Evolutionary conservation across 805 yeast species (phyloP).

Genomic region (Metschnikowia reukaufii): DNA sequence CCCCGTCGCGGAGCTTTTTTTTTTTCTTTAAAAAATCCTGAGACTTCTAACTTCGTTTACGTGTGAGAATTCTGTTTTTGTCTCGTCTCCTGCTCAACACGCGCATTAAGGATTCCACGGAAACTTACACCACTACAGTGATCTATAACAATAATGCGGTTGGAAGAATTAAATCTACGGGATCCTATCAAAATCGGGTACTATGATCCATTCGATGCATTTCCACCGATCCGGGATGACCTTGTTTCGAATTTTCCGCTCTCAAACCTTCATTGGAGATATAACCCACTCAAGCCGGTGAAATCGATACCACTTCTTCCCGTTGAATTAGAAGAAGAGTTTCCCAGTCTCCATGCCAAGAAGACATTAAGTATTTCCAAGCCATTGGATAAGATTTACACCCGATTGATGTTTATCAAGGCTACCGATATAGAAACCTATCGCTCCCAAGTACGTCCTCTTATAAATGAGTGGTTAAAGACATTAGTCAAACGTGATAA

Average conservation of each 20-base stretch:
- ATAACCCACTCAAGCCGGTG: slow-evolving; percentile 48
- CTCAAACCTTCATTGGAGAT: slow-evolving; percentile 70
- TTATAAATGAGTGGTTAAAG: slow-evolving; percentile 77
- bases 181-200: slow-evolving; percentile 48
- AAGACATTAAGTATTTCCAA: slow-evolving; percentile 27
- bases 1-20: slow-evolving; percentile 24
- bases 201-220: slow-evolving; percentile 73
- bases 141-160: slow-evolving; percentile 8
- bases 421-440: slow-evolving; percentile 72
- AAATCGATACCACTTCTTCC: slow-evolving; percentile 63
- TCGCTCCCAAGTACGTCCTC: slow-evolving; percentile 75
- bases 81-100: background rate
- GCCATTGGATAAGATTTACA: slow-evolving; percentile 30
- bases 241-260: slow-evolving; percentile 52
- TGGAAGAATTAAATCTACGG: slow-evolving; percentile 16
- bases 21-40: too few relatives aligned
- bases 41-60: background rate
- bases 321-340: slow-evolving; percentile 57
- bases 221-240: slow-evolving; percentile 43
- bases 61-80: background rate
- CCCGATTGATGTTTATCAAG: slow-evolving; percentile 67
- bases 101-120: background rate
- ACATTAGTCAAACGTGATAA: slow-evolving; percentile 35
- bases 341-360: slow-evolving; percentile 34
- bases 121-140: background rate